phyloP scores from a whole-genome alignment of 495 filamentous ascomycete species.

The Podospora anserina region DNA sequence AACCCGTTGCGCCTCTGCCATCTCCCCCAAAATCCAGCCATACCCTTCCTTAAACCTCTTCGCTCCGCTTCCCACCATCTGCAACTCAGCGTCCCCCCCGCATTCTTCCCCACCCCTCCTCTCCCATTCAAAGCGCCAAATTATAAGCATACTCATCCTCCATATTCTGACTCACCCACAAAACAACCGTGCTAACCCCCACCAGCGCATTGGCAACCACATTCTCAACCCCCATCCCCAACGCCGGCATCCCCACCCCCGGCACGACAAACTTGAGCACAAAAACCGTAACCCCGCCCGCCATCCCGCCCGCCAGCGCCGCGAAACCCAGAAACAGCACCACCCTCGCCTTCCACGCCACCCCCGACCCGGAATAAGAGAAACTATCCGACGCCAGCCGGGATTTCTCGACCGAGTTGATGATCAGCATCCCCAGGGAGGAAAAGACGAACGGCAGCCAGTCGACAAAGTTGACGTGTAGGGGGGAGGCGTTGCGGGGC shows the following conservation, averaged over 20 bases:
- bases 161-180: constrained; percentile 98
- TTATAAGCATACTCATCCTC: constrained; percentile 99
- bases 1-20: background rate
- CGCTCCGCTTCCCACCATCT: background rate
- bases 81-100: background rate
- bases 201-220: constrained; percentile 81
- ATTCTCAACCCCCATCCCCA: constrained; percentile 93
- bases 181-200: constrained; percentile 82
- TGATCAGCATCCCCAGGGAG: constrained; percentile 92
- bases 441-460: constrained; percentile 98
- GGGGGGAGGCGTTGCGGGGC: constrained; percentile 66
- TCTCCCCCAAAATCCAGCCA: background rate
- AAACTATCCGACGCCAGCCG: constrained; percentile 81
- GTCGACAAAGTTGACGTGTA: constrained; percentile 95
- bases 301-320: constrained; percentile 87
- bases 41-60: background rate
- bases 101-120: background rate
- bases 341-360: constrained; percentile 94
- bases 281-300: constrained; percentile 84
- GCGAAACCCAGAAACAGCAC: constrained; percentile 97
- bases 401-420: constrained; percentile 96
- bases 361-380: constrained; percentile 78
- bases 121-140: constrained; percentile 64
- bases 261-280: constrained; percentile 88
- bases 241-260: constrained; percentile 71